Percentiles rank a stretch among this genome's conserved stretches.
phyloP scores from a whole-genome alignment of 2,329 filamentous ascomycete genomes.

The Huntiella omanensis region DNA sequence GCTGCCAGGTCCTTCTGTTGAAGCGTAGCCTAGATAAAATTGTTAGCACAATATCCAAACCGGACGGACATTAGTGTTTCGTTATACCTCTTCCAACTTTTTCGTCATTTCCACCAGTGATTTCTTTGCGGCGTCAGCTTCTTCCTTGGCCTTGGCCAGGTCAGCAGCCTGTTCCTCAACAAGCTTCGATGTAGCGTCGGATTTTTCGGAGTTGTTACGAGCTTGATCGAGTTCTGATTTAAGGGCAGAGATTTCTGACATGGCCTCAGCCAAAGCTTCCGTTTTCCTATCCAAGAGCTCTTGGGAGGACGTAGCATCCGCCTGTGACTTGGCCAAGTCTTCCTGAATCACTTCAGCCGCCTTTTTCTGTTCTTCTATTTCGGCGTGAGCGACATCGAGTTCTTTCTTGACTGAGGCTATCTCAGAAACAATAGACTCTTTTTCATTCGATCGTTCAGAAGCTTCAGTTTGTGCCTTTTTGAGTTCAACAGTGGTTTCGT shows the following conservation, averaged over 20 bases:
- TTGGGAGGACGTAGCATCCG: constrained; percentile 3
- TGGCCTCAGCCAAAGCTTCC: constrained; percentile 2
- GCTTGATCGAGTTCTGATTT: neutral
- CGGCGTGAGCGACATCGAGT: too few species aligned
- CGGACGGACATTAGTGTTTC: too few species aligned
- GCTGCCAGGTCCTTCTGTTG: constrained; percentile 21
- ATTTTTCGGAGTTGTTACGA: neutral
- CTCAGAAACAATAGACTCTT: too few species aligned
- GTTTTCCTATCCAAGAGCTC: neutral
- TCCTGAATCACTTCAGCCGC: neutral
- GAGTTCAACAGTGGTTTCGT: too few species aligned
- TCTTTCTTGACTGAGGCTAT: too few species aligned
- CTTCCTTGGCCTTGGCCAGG: neutral
- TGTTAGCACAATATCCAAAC: neutral
- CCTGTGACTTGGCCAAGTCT: neutral
- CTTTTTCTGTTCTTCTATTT: neutral
- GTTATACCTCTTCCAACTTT: constrained; percentile 14
- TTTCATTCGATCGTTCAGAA: too few species aligned
- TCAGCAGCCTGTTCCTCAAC: neutral
- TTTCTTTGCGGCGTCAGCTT: constrained; percentile 10
- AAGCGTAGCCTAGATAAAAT: neutral
- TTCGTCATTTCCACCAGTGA: constrained; percentile 17
- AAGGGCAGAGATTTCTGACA: neutral
- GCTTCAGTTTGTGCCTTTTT: too few species aligned
- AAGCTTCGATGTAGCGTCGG: neutral